Conservation (phyloP, 345 rosid species). For the Iberis pinnata region DNA sequence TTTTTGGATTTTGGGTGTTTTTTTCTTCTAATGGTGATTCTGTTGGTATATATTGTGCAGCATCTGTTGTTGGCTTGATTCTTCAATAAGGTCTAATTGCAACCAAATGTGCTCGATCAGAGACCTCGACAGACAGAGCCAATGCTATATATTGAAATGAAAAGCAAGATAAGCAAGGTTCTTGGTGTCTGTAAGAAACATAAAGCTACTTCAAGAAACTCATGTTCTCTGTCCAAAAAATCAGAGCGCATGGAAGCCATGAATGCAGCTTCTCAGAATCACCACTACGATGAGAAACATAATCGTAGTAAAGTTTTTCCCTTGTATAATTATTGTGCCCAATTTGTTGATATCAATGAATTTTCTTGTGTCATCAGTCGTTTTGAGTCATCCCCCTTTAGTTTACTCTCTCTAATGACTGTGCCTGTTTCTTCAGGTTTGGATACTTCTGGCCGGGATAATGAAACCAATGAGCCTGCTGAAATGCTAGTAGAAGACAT, state of each 20-base stretch:
- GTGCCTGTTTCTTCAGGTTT: slow-evolving; percentile 20
- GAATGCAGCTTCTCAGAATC: background rate
- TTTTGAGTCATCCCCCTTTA: background rate
- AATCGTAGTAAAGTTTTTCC: slow-evolving; percentile 15
- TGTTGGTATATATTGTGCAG: slow-evolving; percentile 25
- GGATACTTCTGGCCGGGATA: slow-evolving; percentile 28
- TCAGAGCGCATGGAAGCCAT: slow-evolving; percentile 19
- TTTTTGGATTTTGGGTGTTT: background rate
- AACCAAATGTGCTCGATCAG: background rate
- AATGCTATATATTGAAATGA: slow-evolving; percentile 36
- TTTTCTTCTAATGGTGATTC: slow-evolving; percentile 3
- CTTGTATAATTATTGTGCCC: background rate
- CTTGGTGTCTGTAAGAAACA: slow-evolving; percentile 35
- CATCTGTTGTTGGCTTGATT: slow-evolving; percentile 19
- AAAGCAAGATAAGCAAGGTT: slow-evolving; percentile 31
- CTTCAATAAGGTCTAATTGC: background rate
- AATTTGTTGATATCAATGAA: background rate
- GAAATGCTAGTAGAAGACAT: slow-evolving; percentile 27
- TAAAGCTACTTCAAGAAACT: slow-evolving; percentile 17
- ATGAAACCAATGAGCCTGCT: slow-evolving; percentile 23
- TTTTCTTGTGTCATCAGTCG: background rate
- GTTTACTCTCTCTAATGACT: slow-evolving; percentile 15
- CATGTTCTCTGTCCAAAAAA: slow-evolving; percentile 18
- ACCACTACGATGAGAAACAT: slow-evolving; percentile 8
- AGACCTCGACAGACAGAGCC: slow-evolving; percentile 25